Base-by-base conservation (phyloP, 441 rosid species). In the Codiaeum variegatum region DNA sequence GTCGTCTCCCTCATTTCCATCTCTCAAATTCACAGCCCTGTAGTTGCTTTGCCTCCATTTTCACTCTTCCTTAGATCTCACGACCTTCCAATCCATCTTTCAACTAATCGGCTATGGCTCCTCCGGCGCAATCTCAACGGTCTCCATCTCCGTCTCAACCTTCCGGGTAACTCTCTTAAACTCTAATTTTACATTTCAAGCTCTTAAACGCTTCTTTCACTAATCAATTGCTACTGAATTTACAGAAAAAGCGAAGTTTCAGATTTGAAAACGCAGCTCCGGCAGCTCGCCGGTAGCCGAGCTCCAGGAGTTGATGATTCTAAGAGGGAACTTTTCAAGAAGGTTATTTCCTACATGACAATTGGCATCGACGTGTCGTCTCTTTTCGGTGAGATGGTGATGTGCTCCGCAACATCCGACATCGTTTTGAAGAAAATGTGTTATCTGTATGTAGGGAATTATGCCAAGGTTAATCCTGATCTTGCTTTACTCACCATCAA, bases 381-480 rank as follows among this genome's bases (percentile, higher is more conserved):
- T 19, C 85, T 94, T n/a, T 94, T 94, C 44, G 96, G 99, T 18
- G 99, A 94, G 86, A 94, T 94, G 98, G 98, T 94, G 55, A 94
- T 94, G 99, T 94, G 99, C 82, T 94, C 97, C 0, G 98, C 96
- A 3, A 92, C 99, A 42, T 88, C 98, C 28, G 98, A 94, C 80
- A 92, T 92, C 70, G 99, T 94, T 52, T 76, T 94, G 85, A 94
- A 94, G 93, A 94, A 94, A 77, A 94, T 94, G 98, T 94, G 98
- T 73, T 94, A 92, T 75, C 87, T 94, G n/a, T 94, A 94, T 74
- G 99, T 94, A 47, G 98, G 98, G 23, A 94, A 94, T 84, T 94
- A 94, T 66, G 99, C 98, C 0, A 92, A 94, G 79, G 99, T 83
- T 8, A 94, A 94, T 72, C 98, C 98, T 51, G 99, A 94, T 79